Base-by-base conservation (phyloP, 257 asterid species). In the Jacaranda mimosifolia region DNA sequence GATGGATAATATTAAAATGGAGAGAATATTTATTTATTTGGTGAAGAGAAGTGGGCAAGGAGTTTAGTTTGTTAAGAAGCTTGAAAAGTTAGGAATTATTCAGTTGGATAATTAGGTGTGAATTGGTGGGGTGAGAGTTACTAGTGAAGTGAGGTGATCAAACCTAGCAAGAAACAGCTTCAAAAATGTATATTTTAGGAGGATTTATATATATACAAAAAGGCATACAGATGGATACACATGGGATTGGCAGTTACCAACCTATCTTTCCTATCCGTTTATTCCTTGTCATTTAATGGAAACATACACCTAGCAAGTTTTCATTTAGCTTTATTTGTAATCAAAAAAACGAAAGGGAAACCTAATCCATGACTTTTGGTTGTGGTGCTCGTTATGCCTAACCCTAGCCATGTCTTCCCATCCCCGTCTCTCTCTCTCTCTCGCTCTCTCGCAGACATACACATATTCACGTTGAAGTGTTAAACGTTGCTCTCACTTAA, bases 181-280 rank as follows among this genome's bases (percentile, higher is more conserved):
- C 39, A 43, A 51, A 26, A 52, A 49, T 71, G 55, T 42, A 59
- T 78, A 40, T 45, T 58, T 49, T 58, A 43, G 63, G 58, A 68
- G 18, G 19, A 17, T n/a, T 35, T 26, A 80, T 79, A 71, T 13
- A 52, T 6, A 74, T 11, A 81, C 56, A 51, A 18, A 53, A 72
- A 64, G 78, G 53, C 36, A 81, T 62, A 79, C 72, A 75, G 80
- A 49, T 38, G 82, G 79, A 81, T 70, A 71, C 83, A 82, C 76
- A 83, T 84, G 88, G 77, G 63, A 80, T 78, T 63, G 86, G 87
- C 91, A 80, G 83, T 86, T 89, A 88, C 89, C 85, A 76, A 77
- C 85, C 86, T 85, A 86, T 85, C 88, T 80, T 90, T 87, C 85
- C 80, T 74, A 82, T 88, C 89, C 94, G 72, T 84, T 87, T 84